Base-by-base conservation (phyloP, 169 alveolate species). In the Plasmodium sp. region DNA sequence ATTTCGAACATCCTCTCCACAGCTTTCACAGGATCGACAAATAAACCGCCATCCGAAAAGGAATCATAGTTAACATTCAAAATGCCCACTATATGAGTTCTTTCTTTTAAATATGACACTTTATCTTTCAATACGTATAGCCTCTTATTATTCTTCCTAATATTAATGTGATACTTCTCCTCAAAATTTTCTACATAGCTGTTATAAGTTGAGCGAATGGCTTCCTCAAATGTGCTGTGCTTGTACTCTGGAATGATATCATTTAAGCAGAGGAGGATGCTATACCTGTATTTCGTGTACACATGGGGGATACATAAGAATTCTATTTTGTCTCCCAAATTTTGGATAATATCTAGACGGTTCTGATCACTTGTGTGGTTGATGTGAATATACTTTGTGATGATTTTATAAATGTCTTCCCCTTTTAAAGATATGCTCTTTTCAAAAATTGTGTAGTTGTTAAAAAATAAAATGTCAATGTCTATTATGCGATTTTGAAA, bases 11-110 rank as follows among this genome's bases (percentile, higher is more conserved):
- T 85, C 43, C 93, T 74, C 7, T 74, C 51, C n/a, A 85, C 93
- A 34, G 93, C 93, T 36, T 39, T 75, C 31, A 48, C 39, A 27
- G 93, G 93, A 27, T 85, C 62, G 18, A 75, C 93, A 85, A 85
- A 85, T 31, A 85, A 51, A 0, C 93, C 93, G 34, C 93, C 93
- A 85, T 85, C 93, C 3, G 93, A 85, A 85, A 85, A 85, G 41
- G 93, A 85, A 77, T 85, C 85, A 54, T 85, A 85, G 45, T 85
- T 85, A 7, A 79, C 85, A 85, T 85, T 85, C 80, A 85, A 85
- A 34, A 85, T 74, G 18, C 93, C 93, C 39, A 85, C 93, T 22
- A 85, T 85, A 51, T 85, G 75, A 48, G 93, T 85, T 85, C 58
- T 85, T 34, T 85, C 85, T 54, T 85, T 85, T 77, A 85, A 71